A percentile compares a stretch with the other conserved stretches of the same genome.
phyloP scores from a whole-genome alignment of 129 eudicot species.

The Escallonia rubra region DNA sequence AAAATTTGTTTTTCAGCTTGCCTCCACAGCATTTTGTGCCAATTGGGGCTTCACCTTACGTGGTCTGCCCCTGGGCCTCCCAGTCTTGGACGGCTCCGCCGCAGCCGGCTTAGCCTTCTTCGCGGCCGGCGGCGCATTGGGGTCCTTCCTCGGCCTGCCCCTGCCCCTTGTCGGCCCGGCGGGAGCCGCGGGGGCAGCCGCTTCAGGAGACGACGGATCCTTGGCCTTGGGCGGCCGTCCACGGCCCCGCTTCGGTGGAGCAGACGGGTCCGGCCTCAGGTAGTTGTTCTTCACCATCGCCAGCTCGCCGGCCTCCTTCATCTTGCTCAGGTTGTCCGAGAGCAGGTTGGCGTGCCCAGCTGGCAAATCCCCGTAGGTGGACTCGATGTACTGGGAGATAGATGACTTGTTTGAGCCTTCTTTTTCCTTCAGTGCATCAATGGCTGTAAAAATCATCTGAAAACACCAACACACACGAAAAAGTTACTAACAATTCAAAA shows the following conservation, averaged over 20 bases:
- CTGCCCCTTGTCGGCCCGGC: slow-evolving; percentile 41
- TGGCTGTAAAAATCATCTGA: slow-evolving; percentile 71
- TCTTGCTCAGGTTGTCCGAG: slow-evolving; percentile 31
- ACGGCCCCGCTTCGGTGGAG: slow-evolving; percentile 59
- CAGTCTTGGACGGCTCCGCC: slow-evolving; percentile 42
- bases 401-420: slow-evolving; percentile 59
- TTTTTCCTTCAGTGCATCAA: slow-evolving; percentile 45
- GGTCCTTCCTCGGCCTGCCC: slow-evolving; percentile 77
- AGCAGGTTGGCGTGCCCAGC: slow-evolving; percentile 44
- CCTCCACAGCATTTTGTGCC: slow-evolving; percentile 42
- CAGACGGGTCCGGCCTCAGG: slow-evolving; percentile 32
- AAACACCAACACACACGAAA: background rate
- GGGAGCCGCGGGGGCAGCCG: background rate
- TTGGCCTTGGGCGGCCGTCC: slow-evolving; percentile 85
- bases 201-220: slow-evolving; percentile 23
- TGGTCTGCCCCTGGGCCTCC: slow-evolving; percentile 70
- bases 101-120: slow-evolving; percentile 39
- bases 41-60: slow-evolving; percentile 48
- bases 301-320: slow-evolving; percentile 57
- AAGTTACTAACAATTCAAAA: no score
- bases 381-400: slow-evolving; percentile 53
- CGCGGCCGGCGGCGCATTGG: slow-evolving; percentile 50
- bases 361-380: slow-evolving; percentile 52
- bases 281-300: slow-evolving; percentile 54
- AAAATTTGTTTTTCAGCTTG: slow-evolving; percentile 23